Evolutionary conservation across 2,329 filamentous ascomycete species (phyloP).

Genomic region (Dactylella cylindrospora): DNA sequence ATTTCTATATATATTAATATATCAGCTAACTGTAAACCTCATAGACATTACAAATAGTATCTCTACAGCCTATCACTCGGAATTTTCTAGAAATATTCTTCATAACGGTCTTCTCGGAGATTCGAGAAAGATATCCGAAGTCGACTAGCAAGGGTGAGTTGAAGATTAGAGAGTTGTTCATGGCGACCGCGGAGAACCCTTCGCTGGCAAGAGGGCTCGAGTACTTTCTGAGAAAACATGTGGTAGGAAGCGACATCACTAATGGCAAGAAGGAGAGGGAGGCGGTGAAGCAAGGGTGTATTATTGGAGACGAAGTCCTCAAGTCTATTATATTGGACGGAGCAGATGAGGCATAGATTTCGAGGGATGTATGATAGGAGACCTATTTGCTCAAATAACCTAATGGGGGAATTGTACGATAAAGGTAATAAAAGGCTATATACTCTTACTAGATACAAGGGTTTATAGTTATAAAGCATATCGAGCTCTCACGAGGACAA

Average conservation of each 20-base stretch:
- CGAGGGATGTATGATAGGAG: conserved; percentile 40
- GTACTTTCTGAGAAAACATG: conserved; percentile 75
- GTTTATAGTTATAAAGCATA: too few relatives aligned
- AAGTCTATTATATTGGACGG: conserved; percentile 22
- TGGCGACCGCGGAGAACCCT: conserved; percentile 63
- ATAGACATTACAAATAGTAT: conserved; percentile 73
- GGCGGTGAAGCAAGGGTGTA: conserved; percentile 57
- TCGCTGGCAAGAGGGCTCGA: conserved; percentile 72
- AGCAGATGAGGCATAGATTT: conserved; percentile 47
- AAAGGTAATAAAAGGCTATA: too few relatives aligned
- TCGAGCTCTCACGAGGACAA: too few relatives aligned
- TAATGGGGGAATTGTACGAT: too few relatives aligned
- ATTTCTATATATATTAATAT: not conserved
- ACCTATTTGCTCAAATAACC: too few relatives aligned
- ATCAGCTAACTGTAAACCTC: not conserved
- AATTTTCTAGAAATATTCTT: conserved; percentile 80
- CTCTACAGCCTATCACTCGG: conserved; percentile 72
- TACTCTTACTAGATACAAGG: too few relatives aligned
- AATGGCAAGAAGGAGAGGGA: conserved; percentile 57
- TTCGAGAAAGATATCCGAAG: conserved; percentile 44
- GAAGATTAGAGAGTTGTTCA: conserved; percentile 67
- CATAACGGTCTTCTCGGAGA: conserved; percentile 64
- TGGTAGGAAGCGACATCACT: conserved; percentile 57
- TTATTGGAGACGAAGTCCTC: conserved; percentile 54
- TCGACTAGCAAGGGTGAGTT: conserved; percentile 58